phyloP scores from a whole-genome alignment of 2,329 filamentous ascomycete genomes.

The Escovopsis weberi region DNA sequence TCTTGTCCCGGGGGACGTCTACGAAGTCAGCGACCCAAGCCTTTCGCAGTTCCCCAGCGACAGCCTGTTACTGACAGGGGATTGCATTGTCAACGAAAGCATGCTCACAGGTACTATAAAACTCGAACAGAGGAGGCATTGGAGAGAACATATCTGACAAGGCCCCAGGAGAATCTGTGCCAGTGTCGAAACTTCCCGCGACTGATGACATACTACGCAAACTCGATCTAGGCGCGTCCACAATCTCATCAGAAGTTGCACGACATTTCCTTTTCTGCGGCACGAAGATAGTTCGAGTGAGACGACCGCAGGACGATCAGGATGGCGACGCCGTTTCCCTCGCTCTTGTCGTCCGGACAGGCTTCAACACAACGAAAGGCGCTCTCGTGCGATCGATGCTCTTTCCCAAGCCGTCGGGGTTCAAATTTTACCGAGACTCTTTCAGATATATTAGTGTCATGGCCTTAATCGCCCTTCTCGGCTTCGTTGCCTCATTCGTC shows the following conservation, averaged over 20 bases:
- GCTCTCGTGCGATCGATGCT: constrained; percentile 94
- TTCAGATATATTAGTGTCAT: constrained; percentile 98
- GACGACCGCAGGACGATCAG: constrained; percentile 72
- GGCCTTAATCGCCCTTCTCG: constrained; percentile 69
- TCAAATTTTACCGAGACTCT: constrained; percentile 96
- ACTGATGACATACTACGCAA: constrained; percentile 63
- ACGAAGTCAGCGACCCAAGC: constrained; percentile 89
- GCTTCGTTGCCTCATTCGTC: constrained; percentile 80
- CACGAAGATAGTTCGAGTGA: constrained; percentile 84
- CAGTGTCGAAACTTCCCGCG: constrained; percentile 81
- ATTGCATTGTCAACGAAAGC: constrained; percentile 98
- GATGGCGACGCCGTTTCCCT: constrained; percentile 82
- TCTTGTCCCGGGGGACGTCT: constrained; percentile 88
- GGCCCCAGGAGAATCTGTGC: constrained; percentile 67
- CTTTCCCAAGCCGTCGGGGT: constrained; percentile 94
- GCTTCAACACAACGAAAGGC: constrained; percentile 96
- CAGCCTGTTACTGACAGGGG: constrained; percentile 77
- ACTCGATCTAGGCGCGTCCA: constrained; percentile 66
- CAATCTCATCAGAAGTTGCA: constrained; percentile 69
- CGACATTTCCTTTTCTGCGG: constrained; percentile 88
- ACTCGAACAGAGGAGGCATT: constrained; percentile 12
- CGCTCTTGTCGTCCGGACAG: constrained; percentile 83
- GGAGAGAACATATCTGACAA: constrained; percentile 4
- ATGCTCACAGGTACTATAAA: constrained; percentile 64
- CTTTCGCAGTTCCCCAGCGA: constrained; percentile 83